Conservation (phyloP, 2,329 filamentous ascomycete genomes). For the Ascochyta rabiei region DNA sequence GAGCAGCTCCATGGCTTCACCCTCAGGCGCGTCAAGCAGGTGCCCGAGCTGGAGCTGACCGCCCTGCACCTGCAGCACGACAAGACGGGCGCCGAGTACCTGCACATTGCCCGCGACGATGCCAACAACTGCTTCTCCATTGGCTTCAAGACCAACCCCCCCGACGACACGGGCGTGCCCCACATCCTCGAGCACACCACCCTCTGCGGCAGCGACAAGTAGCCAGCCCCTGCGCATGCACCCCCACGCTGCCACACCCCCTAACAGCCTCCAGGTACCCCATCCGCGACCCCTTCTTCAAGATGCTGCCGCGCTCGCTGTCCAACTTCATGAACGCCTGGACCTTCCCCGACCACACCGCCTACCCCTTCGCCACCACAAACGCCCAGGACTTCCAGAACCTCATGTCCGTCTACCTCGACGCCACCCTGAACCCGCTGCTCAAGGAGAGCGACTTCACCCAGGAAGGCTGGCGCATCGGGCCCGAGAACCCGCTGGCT, state of each 20-base stretch:
- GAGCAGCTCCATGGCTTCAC: constrained; percentile 94
- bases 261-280: constrained; percentile 69
- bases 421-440: constrained; percentile 88
- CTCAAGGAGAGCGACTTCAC: constrained; percentile 91
- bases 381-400: constrained; percentile 96
- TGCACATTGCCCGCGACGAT: constrained; percentile 93
- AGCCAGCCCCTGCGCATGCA: constrained; percentile 27
- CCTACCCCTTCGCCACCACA: constrained; percentile 96
- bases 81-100: constrained; percentile 92
- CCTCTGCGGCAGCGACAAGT: constrained; percentile 93
- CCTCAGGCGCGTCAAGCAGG: constrained; percentile 83
- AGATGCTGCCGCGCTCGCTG: constrained; percentile 97
- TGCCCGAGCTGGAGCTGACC: constrained; percentile 91
- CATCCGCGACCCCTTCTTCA: constrained; percentile 99
- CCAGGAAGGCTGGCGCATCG: constrained; percentile 96
- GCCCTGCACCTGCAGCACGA: constrained; percentile 90
- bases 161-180: constrained; percentile 92
- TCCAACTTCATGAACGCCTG: constrained; percentile 99
- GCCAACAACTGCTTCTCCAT: constrained; percentile 99
- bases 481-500: constrained; percentile 79
- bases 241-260: background rate
- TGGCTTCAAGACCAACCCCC: constrained; percentile 98
- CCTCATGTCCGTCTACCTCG: constrained; percentile 93
- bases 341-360: constrained; percentile 94
- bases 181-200: constrained; percentile 99